phyloP scores from a whole-genome alignment of 441 rosid species.

The Pelargonium australe region DNA sequence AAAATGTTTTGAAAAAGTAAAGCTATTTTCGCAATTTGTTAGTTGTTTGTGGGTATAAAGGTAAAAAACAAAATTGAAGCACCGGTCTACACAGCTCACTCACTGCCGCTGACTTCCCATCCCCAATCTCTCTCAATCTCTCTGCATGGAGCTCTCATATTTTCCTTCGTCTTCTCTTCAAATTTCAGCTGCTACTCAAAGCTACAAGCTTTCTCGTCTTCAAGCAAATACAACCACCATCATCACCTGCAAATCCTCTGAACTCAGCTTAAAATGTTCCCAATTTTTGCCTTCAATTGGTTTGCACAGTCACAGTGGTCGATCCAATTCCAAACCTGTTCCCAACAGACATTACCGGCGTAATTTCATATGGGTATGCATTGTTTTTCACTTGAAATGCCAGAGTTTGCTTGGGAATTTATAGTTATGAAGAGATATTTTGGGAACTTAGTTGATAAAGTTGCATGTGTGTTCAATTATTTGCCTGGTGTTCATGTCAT shows the following conservation, averaged over 20 bases:
- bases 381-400: slow-evolving; percentile 13
- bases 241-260: slow-evolving; percentile 15
- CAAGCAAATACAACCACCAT: slow-evolving; percentile 27
- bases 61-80: not conserved
- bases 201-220: slow-evolving; percentile 27
- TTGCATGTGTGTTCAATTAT: not conserved
- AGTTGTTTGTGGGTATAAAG: not conserved
- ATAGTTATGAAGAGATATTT: not conserved
- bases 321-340: slow-evolving; percentile 33
- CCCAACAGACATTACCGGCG: slow-evolving; percentile 25
- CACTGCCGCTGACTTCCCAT: not conserved
- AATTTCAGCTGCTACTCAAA: slow-evolving; percentile 34
- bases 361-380: slow-evolving; percentile 50
- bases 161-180: slow-evolving; percentile 36
- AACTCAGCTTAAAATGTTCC: slow-evolving; percentile 24
- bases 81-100: not conserved
- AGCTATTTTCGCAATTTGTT: too few species aligned
- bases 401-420: not conserved
- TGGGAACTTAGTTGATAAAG: not conserved
- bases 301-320: slow-evolving; percentile 27
- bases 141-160: slow-evolving; percentile 54
- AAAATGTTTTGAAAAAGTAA: too few species aligned
- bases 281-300: slow-evolving; percentile 28
- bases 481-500: not conserved
- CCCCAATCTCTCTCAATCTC: not conserved